These are phyloP conservation scores for Mycena kentingensis DNA, from an alignment of 768 basidiomycete genomes.

Conservation along the genomic window DNA sequence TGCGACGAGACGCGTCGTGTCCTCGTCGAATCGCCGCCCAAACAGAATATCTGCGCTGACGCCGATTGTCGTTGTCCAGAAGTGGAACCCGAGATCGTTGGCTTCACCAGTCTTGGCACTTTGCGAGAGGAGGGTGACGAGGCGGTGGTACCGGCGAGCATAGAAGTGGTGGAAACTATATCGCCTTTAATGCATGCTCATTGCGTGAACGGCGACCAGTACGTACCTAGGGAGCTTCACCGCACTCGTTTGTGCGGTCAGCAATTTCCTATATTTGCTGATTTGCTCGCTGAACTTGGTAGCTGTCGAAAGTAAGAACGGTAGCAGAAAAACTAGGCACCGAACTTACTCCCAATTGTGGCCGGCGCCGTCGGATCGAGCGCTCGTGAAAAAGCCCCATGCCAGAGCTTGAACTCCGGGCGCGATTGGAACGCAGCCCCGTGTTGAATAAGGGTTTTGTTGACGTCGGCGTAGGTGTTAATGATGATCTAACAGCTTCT, in stretches of 20 bases:
- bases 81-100: slow-evolving; percentile 10
- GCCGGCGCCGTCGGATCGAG: slow-evolving; percentile 14
- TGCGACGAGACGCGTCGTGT: slow-evolving; percentile 1
- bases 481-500: slow-evolving; percentile 6
- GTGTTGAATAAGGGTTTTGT: slow-evolving; percentile 16
- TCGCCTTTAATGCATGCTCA: background rate
- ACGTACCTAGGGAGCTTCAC: slow-evolving; percentile 10
- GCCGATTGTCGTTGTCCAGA: slow-evolving; percentile 11
- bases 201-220: background rate
- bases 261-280: slow-evolving; percentile 7
- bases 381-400: slow-evolving; percentile 9
- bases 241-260: slow-evolving; percentile 9
- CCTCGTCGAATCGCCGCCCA: slow-evolving; percentile 11
- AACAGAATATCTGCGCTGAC: slow-evolving; percentile 11
- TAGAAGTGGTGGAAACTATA: slow-evolving; percentile 12
- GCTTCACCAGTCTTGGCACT: slow-evolving; percentile 11
- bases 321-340: background rate
- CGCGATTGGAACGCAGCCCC: slow-evolving; percentile 17
- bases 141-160: slow-evolving; percentile 4
- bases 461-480: slow-evolving; percentile 7
- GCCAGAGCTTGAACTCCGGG: slow-evolving; percentile 13
- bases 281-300: slow-evolving; percentile 14
- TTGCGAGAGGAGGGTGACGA: slow-evolving; percentile 5
- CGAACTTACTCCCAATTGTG: slow-evolving; percentile 11
- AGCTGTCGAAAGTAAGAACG: background rate